Base-by-base conservation (phyloP, 2,329 filamentous ascomycete species). In the Kalaharituber pfeilii region DNA sequence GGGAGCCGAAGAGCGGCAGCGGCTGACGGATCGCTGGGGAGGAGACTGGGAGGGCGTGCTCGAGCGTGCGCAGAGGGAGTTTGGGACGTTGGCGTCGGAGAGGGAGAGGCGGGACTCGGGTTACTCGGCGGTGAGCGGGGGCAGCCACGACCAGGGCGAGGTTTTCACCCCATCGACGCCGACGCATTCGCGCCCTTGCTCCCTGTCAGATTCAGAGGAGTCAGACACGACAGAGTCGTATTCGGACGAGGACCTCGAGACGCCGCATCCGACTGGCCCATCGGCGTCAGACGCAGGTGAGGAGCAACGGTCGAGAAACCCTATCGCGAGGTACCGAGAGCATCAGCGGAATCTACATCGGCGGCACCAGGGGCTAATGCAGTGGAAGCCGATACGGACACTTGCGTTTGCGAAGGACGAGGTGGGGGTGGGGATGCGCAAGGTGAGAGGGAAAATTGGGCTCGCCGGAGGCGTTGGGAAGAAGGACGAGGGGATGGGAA, bases 401-500 rank as follows among this genome's bases (percentile, higher is more conserved):
- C 67, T 70, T 55, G 75, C 80, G 62, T 76, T 75, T 66, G 72
- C 81, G 56, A 76, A 78, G 63, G 75, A 78, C 36, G 77, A 78
- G 53, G 72, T 78, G 1, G 72, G 73, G 56, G 68, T 73, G 26
- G 69, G 75, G 3, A 71, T 72, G 60, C 66, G 69, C 45, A 68
- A 69, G 57, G 63, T 75, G 2, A 64, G 65, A 36, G 66, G 51
- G 5, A 58, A 52, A 15, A 52, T 28, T 52, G 55, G 53, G 62
- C 58, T 50, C 57, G 59, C 28, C 66, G 65, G 51, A 55, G 45
- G 62, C 53, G 58, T 62, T 53, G 84, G 81, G 67, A 82, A 84
- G 64, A 81, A 85, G 66, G 75, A 91, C 8, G 81, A 80, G 29
- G 69, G 96, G 65, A 79, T 80, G 39, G 89, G 89, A 1, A 75